Evolutionary conservation across 352 stramenopile genomes (phyloP).

Genomic region (Pythium scleroteichum): DNA sequence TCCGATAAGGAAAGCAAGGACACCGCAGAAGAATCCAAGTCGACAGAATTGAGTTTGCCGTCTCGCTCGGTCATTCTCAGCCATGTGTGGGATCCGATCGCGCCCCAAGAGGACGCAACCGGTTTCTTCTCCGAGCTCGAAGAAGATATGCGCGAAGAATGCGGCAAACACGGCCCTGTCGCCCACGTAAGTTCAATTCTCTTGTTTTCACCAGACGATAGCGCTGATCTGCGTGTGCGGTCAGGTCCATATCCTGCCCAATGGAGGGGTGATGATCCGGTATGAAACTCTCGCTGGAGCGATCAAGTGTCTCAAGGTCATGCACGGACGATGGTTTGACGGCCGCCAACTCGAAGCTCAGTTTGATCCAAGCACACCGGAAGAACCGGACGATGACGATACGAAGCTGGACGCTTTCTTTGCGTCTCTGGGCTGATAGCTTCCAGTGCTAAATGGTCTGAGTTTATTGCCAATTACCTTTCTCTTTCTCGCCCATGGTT

Average conservation of each 20-base stretch:
- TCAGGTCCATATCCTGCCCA: slow-evolving; percentile 62
- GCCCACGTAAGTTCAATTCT: slow-evolving; percentile 36
- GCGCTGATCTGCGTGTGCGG: slow-evolving; percentile 2
- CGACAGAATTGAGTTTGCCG: slow-evolving; percentile 31
- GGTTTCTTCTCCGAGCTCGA: slow-evolving; percentile 75
- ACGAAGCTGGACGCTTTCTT: slow-evolving; percentile 81
- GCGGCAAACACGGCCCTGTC: slow-evolving; percentile 64
- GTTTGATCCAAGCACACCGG: slow-evolving; percentile 57
- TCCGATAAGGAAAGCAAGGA: too few relatives aligned
- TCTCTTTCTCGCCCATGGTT: background rate
- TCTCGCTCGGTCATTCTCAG: slow-evolving; percentile 66
- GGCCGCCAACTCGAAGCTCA: slow-evolving; percentile 60
- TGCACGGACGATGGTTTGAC: slow-evolving; percentile 81
- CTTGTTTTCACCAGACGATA: background rate
- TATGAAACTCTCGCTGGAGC: slow-evolving; percentile 54
- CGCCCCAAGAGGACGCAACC: slow-evolving; percentile 39
- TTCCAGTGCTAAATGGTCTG: background rate
- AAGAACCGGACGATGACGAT: slow-evolving; percentile 62
- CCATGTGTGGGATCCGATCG: slow-evolving; percentile 63
- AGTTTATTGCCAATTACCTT: background rate
- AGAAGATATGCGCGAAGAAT: slow-evolving; percentile 76
- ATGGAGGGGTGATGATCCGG: slow-evolving; percentile 63
- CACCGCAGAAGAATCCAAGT: background rate
- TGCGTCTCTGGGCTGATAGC: slow-evolving; percentile 39
- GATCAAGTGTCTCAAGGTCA: slow-evolving; percentile 73